These are phyloP conservation scores for Diaporthe eres DNA, from an alignment of 2,329 filamentous ascomycete species.

Conservation along the genomic window DNA sequence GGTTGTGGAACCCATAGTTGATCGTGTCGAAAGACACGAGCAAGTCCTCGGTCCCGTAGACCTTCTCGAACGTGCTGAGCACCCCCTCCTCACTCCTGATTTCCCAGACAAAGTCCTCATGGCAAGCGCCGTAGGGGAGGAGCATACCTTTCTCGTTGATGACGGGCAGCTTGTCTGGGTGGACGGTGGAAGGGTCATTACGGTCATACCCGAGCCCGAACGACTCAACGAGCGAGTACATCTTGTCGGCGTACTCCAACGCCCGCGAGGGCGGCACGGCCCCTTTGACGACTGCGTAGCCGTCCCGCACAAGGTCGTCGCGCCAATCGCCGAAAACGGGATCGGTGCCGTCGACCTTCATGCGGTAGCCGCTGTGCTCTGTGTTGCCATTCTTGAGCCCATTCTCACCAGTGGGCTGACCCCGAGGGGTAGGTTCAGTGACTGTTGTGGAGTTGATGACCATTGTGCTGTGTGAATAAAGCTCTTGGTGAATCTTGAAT, in stretches of 20 bases:
- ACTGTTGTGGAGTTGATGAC: slow-evolving; percentile 22
- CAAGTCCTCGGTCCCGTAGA: slow-evolving; percentile 60
- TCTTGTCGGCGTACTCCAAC: slow-evolving; percentile 40
- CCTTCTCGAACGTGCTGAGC: slow-evolving; percentile 60
- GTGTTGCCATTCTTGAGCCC: neutral
- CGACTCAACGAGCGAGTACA: slow-evolving; percentile 39
- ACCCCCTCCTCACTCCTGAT: slow-evolving; percentile 64
- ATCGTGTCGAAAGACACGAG: slow-evolving; percentile 65
- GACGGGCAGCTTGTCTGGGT: slow-evolving; percentile 42
- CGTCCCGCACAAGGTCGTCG: slow-evolving; percentile 45
- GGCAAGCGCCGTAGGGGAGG: slow-evolving; percentile 60
- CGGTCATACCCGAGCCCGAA: slow-evolving; percentile 41
- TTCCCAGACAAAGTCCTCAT: slow-evolving; percentile 64
- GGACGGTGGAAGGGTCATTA: slow-evolving; percentile 41
- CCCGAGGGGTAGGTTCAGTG: neutral
- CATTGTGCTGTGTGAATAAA: neutral
- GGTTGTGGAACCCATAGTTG: slow-evolving; percentile 57
- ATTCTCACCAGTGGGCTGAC: neutral
- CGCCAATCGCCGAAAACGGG: slow-evolving; percentile 26
- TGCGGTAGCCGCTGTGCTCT: neutral
- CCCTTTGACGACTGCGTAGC: slow-evolving; percentile 46
- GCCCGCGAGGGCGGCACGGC: slow-evolving; percentile 35
- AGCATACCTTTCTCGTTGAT: slow-evolving; percentile 66
- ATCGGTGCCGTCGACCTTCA: slow-evolving; percentile 32
- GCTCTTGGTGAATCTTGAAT: neutral